phyloP scores from a whole-genome alignment of 139 green algal species.

The Spirogloea muscicola region DNA sequence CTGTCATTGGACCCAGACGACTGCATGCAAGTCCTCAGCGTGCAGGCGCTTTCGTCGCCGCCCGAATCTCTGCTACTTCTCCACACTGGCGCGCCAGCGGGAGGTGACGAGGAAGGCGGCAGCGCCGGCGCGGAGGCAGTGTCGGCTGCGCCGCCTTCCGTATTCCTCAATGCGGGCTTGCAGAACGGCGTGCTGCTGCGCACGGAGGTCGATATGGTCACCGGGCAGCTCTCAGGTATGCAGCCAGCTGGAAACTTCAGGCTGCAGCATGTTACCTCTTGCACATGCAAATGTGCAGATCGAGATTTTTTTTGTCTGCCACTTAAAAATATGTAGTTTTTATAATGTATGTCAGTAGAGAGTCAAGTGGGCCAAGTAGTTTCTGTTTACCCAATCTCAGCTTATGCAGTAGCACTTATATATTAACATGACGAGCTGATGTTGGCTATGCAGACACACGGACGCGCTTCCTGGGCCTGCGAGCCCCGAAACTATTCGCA shows the following conservation, averaged over 20 bases:
- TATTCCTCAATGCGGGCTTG: constrained; percentile 92
- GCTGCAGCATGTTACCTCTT: too few relatives aligned
- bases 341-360: too few relatives aligned
- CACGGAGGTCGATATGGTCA: constrained; percentile 82
- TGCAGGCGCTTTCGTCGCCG: constrained; percentile 53
- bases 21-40: constrained; percentile 60
- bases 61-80: constrained; percentile 53
- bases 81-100: constrained; percentile 10
- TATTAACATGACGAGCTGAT: too few relatives aligned
- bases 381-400: too few relatives aligned
- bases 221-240: constrained; percentile 66
- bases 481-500: constrained; percentile 72
- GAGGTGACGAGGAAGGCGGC: constrained; percentile 35
- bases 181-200: constrained; percentile 90
- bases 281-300: too few relatives aligned
- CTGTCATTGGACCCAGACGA: constrained; percentile 84
- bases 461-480: constrained; percentile 86
- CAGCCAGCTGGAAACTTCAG: too few relatives aligned
- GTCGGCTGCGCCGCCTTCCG: constrained; percentile 49
- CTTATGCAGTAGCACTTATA: too few relatives aligned
- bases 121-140: constrained; percentile 30
- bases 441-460: too few relatives aligned
- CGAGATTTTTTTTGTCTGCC: too few relatives aligned
- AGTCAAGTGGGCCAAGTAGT: too few relatives aligned
- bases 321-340: too few relatives aligned